Conservation (phyloP, 2,329 filamentous ascomycete genomes). For the Diplodia mutila region DNA sequence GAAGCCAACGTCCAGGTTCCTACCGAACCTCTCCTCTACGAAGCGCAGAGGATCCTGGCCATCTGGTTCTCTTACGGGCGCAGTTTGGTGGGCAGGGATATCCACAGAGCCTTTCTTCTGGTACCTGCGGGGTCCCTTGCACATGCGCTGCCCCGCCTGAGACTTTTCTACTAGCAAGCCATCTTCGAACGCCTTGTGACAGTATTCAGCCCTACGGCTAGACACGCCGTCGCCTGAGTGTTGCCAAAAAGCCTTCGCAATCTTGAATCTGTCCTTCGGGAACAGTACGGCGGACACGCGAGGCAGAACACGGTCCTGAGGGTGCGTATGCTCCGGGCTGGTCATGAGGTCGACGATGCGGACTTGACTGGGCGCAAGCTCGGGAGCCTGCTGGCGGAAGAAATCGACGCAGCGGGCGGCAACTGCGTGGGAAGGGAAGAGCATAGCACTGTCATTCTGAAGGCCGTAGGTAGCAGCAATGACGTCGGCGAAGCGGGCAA, state of each 20-base stretch:
- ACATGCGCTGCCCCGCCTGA: constrained; percentile 45
- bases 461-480: constrained; percentile 68
- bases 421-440: constrained; percentile 74
- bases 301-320: constrained; percentile 51
- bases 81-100: constrained; percentile 26
- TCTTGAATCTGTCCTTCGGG: constrained; percentile 65
- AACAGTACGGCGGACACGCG: constrained; percentile 66
- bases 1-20: constrained; percentile 81
- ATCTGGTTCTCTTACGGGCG: constrained; percentile 36
- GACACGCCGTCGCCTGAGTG: constrained; percentile 92
- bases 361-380: constrained; percentile 55
- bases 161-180: constrained; percentile 63
- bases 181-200: constrained; percentile 72
- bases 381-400: constrained; percentile 63
- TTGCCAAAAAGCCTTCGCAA: constrained; percentile 97
- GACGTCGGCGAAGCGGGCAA: constrained; percentile 71
- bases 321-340: constrained; percentile 57
- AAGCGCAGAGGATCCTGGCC: constrained; percentile 75
- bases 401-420: constrained; percentile 78
- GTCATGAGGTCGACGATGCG: constrained; percentile 67
- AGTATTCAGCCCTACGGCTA: constrained; percentile 89
- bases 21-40: constrained; percentile 90
- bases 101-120: constrained; percentile 65
- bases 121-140: constrained; percentile 80
- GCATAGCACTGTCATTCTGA: constrained; percentile 69